phyloP scores from a whole-genome alignment of 169 alveolate genomes.

The Plasmodium vinckei region DNA sequence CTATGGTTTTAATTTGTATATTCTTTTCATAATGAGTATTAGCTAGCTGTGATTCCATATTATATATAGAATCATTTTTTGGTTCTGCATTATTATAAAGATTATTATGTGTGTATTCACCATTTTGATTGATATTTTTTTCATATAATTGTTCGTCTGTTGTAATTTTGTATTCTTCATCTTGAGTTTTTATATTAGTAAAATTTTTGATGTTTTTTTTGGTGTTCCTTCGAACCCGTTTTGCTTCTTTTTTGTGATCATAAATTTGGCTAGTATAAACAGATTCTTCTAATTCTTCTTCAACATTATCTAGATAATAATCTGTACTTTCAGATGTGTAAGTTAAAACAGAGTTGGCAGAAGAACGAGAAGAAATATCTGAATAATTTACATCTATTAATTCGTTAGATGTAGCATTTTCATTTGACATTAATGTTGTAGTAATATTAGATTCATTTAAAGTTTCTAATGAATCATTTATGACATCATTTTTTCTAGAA shows the following conservation, averaged over 20 bases:
- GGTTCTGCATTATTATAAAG: too few species aligned
- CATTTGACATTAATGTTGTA: constrained; percentile 12
- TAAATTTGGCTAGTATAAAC: constrained; percentile 22
- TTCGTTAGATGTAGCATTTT: constrained; percentile 23
- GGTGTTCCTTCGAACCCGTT: constrained; percentile 6
- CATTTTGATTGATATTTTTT: too few species aligned
- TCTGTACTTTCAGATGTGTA: constrained; percentile 69
- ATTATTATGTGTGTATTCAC: too few species aligned
- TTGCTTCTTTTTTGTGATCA: constrained; percentile 70
- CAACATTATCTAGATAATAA: constrained; percentile 39
- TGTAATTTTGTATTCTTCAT: constrained; percentile 1
- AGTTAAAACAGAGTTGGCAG: constrained; percentile 56
- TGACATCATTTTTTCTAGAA: background rate
- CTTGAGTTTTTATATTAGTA: background rate
- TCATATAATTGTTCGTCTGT: too few species aligned
- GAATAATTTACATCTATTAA: constrained; percentile 27
- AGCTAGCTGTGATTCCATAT: too few species aligned
- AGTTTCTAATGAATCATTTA: background rate
- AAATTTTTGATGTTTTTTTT: constrained; percentile 22
- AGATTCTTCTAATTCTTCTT: constrained; percentile 48
- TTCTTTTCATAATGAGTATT: too few species aligned
- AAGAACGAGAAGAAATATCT: constrained; percentile 68
- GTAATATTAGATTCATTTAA: constrained; percentile 15
- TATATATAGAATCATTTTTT: too few species aligned
- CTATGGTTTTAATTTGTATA: too few species aligned